Conservation (phyloP, 1,284 basidiomycete species). For the Malassezia vespertilionis region DNA sequence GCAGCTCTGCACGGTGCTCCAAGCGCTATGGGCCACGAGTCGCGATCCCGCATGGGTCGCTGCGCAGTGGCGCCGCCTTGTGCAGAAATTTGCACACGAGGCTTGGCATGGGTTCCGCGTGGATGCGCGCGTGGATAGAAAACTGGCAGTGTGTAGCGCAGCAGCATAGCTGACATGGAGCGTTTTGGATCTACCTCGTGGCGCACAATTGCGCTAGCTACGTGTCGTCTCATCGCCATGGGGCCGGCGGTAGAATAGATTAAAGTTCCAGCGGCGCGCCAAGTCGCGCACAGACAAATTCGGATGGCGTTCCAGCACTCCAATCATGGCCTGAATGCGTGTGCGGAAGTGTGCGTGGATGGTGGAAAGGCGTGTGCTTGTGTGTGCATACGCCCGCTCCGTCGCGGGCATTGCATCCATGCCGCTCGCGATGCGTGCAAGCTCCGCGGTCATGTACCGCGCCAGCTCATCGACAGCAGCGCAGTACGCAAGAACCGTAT, state of each 20-base stretch:
- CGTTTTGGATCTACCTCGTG: no score
- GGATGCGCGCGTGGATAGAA: background rate
- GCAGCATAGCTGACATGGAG: no score
- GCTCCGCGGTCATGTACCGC: constrained; percentile 27
- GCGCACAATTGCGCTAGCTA: background rate
- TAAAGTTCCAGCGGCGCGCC: constrained; percentile 36
- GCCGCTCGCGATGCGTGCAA: constrained; percentile 21
- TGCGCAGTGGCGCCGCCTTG: constrained; percentile 10
- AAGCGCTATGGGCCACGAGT: constrained; percentile 12
- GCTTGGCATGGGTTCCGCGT: constrained; percentile 10
- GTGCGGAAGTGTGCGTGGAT: constrained; percentile 27
- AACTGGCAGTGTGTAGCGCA: background rate
- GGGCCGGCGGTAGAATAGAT: constrained; percentile 24
- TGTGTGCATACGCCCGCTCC: constrained; percentile 12
- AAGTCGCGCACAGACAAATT: constrained; percentile 38
- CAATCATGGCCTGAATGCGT: constrained; percentile 33
- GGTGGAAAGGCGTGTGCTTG: constrained; percentile 21
- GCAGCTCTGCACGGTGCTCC: constrained; percentile 10
- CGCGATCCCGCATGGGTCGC: constrained; percentile 2
- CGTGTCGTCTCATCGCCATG: constrained; percentile 7
- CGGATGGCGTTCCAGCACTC: constrained; percentile 36
- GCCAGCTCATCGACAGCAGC: constrained; percentile 31
- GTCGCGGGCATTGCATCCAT: constrained; percentile 8
- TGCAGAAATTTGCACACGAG: constrained; percentile 9
- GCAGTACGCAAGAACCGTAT: constrained; percentile 32